Evolutionary conservation across 2,329 filamentous ascomycete species (phyloP).

Genomic region (Zymoseptoria brevis): DNA sequence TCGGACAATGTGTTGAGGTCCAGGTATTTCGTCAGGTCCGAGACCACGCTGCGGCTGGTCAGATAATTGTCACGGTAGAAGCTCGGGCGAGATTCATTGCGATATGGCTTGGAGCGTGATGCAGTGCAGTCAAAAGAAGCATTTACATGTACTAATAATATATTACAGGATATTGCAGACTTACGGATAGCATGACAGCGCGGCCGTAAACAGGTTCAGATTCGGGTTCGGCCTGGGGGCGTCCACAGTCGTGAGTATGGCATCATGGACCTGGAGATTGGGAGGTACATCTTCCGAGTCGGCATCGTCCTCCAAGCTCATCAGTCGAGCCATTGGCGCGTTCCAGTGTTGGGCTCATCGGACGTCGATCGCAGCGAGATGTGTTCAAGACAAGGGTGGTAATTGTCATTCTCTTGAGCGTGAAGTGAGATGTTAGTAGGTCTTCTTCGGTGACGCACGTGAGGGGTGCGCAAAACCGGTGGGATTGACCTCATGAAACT

Average conservation of each 20-base stretch:
- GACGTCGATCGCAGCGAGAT: not conserved
- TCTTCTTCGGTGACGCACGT: not conserved
- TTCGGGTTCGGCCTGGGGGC: slow-evolving; percentile 43
- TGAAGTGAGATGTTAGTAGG: not conserved
- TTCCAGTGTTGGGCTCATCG: slow-evolving; percentile 10
- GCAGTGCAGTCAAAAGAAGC: not conserved
- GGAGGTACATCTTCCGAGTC: slow-evolving; percentile 19
- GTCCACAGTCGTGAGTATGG: slow-evolving; percentile 12
- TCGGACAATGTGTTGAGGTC: slow-evolving; percentile 83
- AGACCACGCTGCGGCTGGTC: slow-evolving; percentile 55
- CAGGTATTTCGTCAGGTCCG: slow-evolving; percentile 65
- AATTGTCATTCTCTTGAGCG: not conserved
- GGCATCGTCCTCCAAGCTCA: slow-evolving; percentile 34
- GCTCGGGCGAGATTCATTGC: not conserved
- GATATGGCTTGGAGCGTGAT: not conserved
- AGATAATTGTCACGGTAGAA: slow-evolving; percentile 20
- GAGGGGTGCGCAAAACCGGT: not conserved
- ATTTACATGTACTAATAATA: not conserved
- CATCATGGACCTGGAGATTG: slow-evolving; percentile 16
- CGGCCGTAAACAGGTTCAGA: slow-evolving; percentile 52
- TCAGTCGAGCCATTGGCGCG: slow-evolving; percentile 36
- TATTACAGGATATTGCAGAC: slow-evolving; percentile 21
- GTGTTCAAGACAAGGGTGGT: not conserved
- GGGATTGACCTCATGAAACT: not conserved
- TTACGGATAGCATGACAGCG: slow-evolving; percentile 63